These are phyloP conservation scores for Parmelia sp. DNA, from an alignment of 495 filamentous ascomycete genomes.

Conservation along the genomic window DNA sequence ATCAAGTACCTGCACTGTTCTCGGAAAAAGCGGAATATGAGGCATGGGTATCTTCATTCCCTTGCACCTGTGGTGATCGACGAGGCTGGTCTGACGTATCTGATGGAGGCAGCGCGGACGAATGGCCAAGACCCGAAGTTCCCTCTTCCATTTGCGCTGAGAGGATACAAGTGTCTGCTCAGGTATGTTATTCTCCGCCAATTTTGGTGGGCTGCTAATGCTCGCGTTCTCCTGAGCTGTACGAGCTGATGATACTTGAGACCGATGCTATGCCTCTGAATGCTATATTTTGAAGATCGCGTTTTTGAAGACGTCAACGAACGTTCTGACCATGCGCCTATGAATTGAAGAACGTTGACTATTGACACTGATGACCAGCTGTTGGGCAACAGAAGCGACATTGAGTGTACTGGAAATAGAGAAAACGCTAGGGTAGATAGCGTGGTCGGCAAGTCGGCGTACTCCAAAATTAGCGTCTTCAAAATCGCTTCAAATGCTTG, in stretches of 20 bases:
- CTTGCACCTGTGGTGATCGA: slow-evolving; percentile 16
- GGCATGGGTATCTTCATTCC: not conserved
- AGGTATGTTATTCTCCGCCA: not conserved
- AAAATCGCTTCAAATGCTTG: no score
- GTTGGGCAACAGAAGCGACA: not conserved
- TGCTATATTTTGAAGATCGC: not conserved
- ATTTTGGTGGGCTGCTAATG: not conserved
- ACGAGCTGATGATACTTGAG: not conserved
- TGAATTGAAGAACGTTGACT: not conserved
- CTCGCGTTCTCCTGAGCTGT: slow-evolving; percentile 1
- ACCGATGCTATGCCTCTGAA: not conserved
- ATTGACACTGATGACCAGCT: not conserved
- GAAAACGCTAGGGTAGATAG: slow-evolving; percentile 10
- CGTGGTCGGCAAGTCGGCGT: slow-evolving; percentile 1
- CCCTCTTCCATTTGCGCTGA: slow-evolving; percentile 42
- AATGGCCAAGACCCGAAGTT: slow-evolving; percentile 43
- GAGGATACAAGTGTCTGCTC: not conserved
- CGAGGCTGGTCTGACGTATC: slow-evolving; percentile 11
- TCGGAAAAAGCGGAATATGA: not conserved
- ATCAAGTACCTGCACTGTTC: not conserved
- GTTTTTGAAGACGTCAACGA: not conserved
- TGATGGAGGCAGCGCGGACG: slow-evolving; percentile 28
- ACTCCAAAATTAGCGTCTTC: no score
- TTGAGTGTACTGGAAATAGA: not conserved
- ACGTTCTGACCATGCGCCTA: not conserved